Percentiles rank a stretch among this genome's conserved stretches.
phyloP scores from a whole-genome alignment of 768 basidiomycete species.

The Leccinum aurantiacum region DNA sequence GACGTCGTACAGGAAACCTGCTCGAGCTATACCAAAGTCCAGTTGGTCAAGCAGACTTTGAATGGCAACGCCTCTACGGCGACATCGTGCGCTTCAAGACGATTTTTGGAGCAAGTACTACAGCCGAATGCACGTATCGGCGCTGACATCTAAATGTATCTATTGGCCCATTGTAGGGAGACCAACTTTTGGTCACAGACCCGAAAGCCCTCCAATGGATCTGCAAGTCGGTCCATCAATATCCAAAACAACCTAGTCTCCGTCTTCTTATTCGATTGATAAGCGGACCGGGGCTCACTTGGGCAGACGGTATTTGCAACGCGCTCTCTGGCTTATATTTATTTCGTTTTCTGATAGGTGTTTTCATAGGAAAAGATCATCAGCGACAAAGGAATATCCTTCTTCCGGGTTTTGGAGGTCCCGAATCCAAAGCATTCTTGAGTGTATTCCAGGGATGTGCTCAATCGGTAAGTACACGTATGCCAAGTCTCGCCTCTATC shows the following conservation, averaged over 20 bases:
- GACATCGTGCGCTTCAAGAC: conserved; percentile 30
- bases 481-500: not conserved
- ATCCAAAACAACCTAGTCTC: conserved; percentile 36
- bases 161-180: conserved; percentile 32
- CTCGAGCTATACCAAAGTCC: conserved; percentile 29
- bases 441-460: conserved; percentile 44
- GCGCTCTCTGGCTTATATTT: conserved; percentile 9
- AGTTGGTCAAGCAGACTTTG: conserved; percentile 27
- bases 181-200: conserved; percentile 47
- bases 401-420: conserved; percentile 53
- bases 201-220: conserved; percentile 44
- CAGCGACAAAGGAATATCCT: conserved; percentile 54
- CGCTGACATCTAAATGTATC: conserved; percentile 7
- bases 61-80: conserved; percentile 34
- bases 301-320: conserved; percentile 39
- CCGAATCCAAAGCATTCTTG: conserved; percentile 51
- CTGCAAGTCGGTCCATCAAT: conserved; percentile 44
- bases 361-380: conserved; percentile 40
- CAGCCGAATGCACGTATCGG: not conserved
- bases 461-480: conserved; percentile 18
- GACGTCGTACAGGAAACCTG: conserved; percentile 27
- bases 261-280: conserved; percentile 16
- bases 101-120: conserved; percentile 26
- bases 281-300: conserved; percentile 37
- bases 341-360: not conserved